Base-by-base conservation (phyloP, 1,284 basidiomycete species). In the Ceraceosorus guamensis region DNA sequence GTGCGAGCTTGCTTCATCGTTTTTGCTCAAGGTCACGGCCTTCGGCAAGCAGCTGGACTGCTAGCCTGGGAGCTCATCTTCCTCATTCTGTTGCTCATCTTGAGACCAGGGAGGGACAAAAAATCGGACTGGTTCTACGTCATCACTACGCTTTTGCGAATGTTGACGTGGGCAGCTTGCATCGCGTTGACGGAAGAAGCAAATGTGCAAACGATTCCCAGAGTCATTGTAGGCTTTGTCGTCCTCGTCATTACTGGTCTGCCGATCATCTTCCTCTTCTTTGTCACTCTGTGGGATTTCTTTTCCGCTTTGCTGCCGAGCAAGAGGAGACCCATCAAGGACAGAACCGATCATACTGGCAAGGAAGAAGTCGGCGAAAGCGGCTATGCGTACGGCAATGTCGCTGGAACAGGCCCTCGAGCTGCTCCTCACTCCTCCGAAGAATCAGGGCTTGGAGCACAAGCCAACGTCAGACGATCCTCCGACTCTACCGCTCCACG, bases 161-260 rank as follows among this genome's bases (percentile, higher is more conserved):
- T 76, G 16, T 55, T 63, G 24, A 57, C 65, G 30, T 76, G 69
- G 66, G 66, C 60, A 2, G 50, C 76, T 53, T 68, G 70, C 54
- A 57, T 75, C 14, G 67, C 65, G 0, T 58, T 76, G 46, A 70
- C 72, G 18, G 64, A 63, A 4, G 43, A 65, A 16, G 65, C 68
- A 6, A 59, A 68, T 30, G 56, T 73, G 48, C 57, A 65, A 55
- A 70, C 69, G 31, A 75, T 76, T 45, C 71, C 73, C 8, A 60
- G 73, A 7, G 71, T 70, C 7, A 63, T 76, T 18, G 59, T 76
- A 0, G 73, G 72, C 3, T 73, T 72, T 37, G 75, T 67, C 4
- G 47, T 71, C 34, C 52, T 76, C 13, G 72, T 62, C 5, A 61
- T 75, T 11, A 68, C 69, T 5, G 60, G 59, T 0, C 53, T 76